Evolutionary conservation across 805 yeast species (phyloP).

Genomic region (Lachancea sp.): DNA sequence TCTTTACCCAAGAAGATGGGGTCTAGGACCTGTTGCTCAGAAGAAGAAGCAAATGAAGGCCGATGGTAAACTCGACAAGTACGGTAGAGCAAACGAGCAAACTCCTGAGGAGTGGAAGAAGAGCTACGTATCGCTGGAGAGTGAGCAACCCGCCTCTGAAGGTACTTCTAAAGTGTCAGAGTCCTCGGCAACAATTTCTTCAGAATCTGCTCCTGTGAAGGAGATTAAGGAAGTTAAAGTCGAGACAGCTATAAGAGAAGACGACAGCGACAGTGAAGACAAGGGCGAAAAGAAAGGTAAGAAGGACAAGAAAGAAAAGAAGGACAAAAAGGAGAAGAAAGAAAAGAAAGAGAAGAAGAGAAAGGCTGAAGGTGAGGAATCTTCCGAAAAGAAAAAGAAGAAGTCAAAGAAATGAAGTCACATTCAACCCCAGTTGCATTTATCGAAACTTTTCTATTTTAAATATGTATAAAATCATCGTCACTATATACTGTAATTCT

Average conservation of each 20-base stretch:
- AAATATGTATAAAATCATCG: conserved; percentile 3
- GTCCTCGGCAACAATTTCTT: conserved; percentile 25
- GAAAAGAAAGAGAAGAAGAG: conserved; percentile 35
- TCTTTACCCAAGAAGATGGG: conserved; percentile 99
- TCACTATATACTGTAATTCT: conserved; percentile 8
- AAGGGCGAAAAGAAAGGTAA: conserved; percentile 58
- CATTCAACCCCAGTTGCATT: conserved; percentile 7
- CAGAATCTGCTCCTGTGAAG: conserved; percentile 42
- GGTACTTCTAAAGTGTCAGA: conserved; percentile 28
- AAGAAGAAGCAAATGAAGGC: conserved; percentile 98
- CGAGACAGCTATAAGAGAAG: conserved; percentile 37
- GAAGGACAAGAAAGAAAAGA: conserved; percentile 48
- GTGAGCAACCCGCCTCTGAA: conserved; percentile 43
- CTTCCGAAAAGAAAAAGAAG: conserved; percentile 34
- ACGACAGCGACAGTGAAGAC: conserved; percentile 50
- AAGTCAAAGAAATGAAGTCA: conserved; percentile 37
- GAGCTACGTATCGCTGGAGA: conserved; percentile 65
- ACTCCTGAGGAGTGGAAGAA: conserved; percentile 92
- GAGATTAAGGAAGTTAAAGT: conserved; percentile 36
- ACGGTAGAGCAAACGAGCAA: conserved; percentile 85
- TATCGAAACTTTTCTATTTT: conserved; percentile 2
- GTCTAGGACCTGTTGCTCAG: conserved; percentile 96
- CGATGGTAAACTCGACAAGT: conserved; percentile 94
- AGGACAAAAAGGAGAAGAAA: conserved; percentile 49
- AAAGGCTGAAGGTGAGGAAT: conserved; percentile 30